Conservation (phyloP, 192 early-diverging fungal species). For the Glomus cerebriforme region DNA sequence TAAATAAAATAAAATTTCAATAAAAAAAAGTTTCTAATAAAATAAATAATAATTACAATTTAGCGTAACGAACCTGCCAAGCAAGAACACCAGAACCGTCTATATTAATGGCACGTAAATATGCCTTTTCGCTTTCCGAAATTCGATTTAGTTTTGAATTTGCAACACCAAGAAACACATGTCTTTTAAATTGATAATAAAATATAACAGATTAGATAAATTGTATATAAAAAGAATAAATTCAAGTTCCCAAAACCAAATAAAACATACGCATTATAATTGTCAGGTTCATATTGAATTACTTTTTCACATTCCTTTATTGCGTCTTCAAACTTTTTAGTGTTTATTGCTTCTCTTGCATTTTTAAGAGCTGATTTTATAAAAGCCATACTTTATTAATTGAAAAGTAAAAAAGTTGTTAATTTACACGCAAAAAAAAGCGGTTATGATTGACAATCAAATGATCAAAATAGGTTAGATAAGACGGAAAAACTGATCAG, state of each 20-base stretch:
- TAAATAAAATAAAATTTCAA: neutral
- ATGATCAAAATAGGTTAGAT: no score
- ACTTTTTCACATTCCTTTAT: conserved; percentile 52
- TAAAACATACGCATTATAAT: conserved; percentile 56
- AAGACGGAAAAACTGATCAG: no score
- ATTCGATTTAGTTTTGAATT: conserved; percentile 61
- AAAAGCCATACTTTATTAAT: conserved; percentile 30
- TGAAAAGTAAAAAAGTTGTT: neutral
- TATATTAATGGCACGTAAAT: conserved; percentile 59
- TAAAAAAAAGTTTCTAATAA: no score
- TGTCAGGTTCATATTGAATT: conserved; percentile 47
- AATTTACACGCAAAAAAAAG: no score
- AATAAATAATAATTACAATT: neutral
- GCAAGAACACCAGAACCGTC: conserved; percentile 60
- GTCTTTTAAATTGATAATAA: conserved; percentile 35
- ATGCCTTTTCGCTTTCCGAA: conserved; percentile 58
- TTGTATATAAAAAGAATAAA: neutral
- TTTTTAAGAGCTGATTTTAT: conserved; percentile 48
- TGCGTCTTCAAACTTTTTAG: conserved; percentile 54
- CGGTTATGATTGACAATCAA: no score
- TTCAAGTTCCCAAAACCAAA: neutral
- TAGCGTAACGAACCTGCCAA: conserved; percentile 54
- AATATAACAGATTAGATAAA: neutral
- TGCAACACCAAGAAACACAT: conserved; percentile 68
- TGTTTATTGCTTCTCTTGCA: conserved; percentile 51